phyloP scores from a whole-genome alignment of 495 filamentous ascomycete genomes.

The Evansstolkia leycettana region DNA sequence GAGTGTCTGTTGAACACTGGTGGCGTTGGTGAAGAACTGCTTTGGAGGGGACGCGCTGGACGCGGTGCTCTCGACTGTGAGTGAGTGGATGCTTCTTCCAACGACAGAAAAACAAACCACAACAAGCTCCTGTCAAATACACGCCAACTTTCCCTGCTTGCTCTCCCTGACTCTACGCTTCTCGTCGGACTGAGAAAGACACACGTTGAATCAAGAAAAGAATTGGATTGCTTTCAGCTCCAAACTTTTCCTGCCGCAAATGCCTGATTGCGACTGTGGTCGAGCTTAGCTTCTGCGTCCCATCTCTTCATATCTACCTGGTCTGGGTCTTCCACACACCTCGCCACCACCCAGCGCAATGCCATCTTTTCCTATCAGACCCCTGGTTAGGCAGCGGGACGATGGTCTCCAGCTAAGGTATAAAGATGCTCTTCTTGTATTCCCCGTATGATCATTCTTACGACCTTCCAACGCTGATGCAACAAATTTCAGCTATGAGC shows the following conservation, averaged over 20 bases:
- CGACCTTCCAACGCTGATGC: constrained; percentile 3
- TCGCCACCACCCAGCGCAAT: constrained; percentile 11
- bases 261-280: neutral
- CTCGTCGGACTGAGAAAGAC: neutral
- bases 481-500: constrained; percentile 49
- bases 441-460: neutral
- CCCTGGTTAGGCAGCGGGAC: constrained; percentile 27
- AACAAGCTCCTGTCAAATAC: too few relatives aligned
- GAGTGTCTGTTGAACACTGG: neutral
- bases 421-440: neutral
- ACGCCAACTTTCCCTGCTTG: constrained; percentile 17
- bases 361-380: constrained; percentile 27
- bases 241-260: too few relatives aligned
- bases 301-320: neutral
- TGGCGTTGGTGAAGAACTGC: neutral
- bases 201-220: neutral
- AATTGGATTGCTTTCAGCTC: too few relatives aligned
- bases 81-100: too few relatives aligned
- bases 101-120: too few relatives aligned
- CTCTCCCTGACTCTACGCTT: constrained; percentile 2
- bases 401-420: constrained; percentile 45
- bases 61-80: too few relatives aligned
- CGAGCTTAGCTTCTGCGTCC: too few relatives aligned
- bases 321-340: neutral
- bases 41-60: constrained; percentile 1